A percentile compares a stretch with the other conserved stretches of the same genome.
phyloP scores from a whole-genome alignment of 768 basidiomycete genomes.

The Mycena rosella region DNA sequence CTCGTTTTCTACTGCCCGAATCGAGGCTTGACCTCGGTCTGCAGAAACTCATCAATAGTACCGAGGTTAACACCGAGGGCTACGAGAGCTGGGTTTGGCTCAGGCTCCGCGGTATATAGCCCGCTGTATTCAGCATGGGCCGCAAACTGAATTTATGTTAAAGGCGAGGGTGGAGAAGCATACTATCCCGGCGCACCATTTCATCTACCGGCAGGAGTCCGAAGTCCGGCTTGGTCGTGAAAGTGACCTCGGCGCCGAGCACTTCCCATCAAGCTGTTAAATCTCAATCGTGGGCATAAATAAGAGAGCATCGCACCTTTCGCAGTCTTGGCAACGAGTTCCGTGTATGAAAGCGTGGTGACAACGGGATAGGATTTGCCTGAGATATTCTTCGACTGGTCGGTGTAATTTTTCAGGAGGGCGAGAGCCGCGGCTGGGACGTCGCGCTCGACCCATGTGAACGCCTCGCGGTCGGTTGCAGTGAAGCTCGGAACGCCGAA shows the following conservation, averaged over 20 bases:
- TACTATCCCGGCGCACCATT: too few relatives aligned
- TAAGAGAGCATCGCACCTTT: not conserved
- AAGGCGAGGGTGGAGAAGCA: too few relatives aligned
- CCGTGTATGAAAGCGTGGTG: slow-evolving; percentile 1
- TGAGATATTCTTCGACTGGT: slow-evolving; percentile 1
- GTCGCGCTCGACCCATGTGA: slow-evolving; percentile 8
- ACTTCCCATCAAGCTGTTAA: not conserved
- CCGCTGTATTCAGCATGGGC: slow-evolving; percentile 18
- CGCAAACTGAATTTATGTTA: not conserved
- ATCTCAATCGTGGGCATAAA: not conserved
- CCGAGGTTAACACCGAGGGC: slow-evolving; percentile 8
- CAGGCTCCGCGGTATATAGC: not conserved
- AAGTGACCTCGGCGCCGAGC: slow-evolving; percentile 19
- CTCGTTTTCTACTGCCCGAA: not conserved
- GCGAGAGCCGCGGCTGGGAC: not conserved
- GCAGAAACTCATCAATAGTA: slow-evolving; percentile 15
- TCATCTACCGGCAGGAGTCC: not conserved
- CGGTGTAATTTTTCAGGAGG: not conserved
- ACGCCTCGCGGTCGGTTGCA: not conserved
- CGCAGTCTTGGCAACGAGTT: slow-evolving; percentile 2
- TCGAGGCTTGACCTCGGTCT: slow-evolving; percentile 15
- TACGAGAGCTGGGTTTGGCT: slow-evolving; percentile 17
- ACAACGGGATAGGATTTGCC: not conserved
- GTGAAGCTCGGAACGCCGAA: not conserved
- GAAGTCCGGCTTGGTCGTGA: not conserved